Evolutionary conservation across 805 yeast species (phyloP), one percentile per base, ranked within the genome.

Genomic region (Candida rishiriensis): DNA sequence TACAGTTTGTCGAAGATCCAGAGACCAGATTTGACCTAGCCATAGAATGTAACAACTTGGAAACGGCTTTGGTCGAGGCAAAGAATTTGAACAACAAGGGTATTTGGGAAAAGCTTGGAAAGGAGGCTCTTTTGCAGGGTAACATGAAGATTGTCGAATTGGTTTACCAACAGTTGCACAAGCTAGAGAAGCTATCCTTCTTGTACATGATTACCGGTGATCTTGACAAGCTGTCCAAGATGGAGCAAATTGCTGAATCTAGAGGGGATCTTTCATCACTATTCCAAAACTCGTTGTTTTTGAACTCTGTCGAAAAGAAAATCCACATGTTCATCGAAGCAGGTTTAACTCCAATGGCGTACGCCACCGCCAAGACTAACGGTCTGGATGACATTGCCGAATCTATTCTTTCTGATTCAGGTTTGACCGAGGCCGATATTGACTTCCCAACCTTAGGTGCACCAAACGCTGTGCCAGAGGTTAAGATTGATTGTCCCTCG

Each of bases 21-120:
- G 96, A 90, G 64, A 88, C 97, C 35, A 80, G 96, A 66, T 91
- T 93, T 59, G 99, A 93, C 56, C 75, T 93, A 56, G 97, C 99
- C 18, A 73, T 93, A 50, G 97, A 93, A 69, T 87, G 96, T 61
- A 91, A 96, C 54, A 87, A 91, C 63, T 73, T 93, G 53, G 76
- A 74, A 12, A 85, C 85, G 51, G 99, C 98, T n/a, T 70, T 86
- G 39, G 83, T 75, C 43, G 96, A 91, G 71, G 98, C 98, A 36
- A 79, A 79, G 55, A 78, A 78, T 51, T 74, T 93, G 57, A 81
- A 88, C 59, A 75, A 75, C 50, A 68, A 78, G 13, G 69, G 70
- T 28, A 78, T 81, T 46, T 95, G 98, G 97, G 85, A 81, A 49
- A 79, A 77, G 53, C 72, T 93, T 42, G 93, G 90, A 34, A 75